Percentiles rank a stretch among this genome's conserved stretches.
phyloP scores from a whole-genome alignment of 73 alveolate species.

The Paramecium sexaurelia region DNA sequence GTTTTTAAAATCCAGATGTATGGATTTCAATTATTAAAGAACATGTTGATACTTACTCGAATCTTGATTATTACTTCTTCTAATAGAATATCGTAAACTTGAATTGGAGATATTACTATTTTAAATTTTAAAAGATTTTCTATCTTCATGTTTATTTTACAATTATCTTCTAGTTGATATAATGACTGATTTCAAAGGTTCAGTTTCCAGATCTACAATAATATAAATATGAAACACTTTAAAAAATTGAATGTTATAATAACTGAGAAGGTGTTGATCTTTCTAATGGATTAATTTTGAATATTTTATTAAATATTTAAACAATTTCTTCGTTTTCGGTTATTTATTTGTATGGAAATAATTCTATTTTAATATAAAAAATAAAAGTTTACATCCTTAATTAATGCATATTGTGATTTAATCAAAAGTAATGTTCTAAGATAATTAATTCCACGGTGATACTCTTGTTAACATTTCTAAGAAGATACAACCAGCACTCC shows the following conservation, averaged over 20 bases:
- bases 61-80: background rate
- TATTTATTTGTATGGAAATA: background rate
- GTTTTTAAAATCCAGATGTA: background rate
- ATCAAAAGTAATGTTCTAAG: background rate
- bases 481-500: slow-evolving; percentile 58
- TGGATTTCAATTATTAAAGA: background rate
- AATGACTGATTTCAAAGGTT: background rate
- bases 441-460: background rate
- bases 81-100: background rate
- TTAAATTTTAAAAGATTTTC: background rate
- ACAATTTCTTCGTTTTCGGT: background rate
- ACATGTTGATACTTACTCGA: background rate
- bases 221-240: slow-evolving; percentile 9
- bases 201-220: slow-evolving; percentile 13
- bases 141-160: background rate
- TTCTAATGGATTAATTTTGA: background rate
- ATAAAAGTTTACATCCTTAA: background rate
- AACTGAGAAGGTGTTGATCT: background rate
- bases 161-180: background rate
- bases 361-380: background rate
- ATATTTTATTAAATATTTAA: background rate
- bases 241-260: background rate
- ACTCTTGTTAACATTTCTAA: slow-evolving; percentile 1
- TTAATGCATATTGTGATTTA: background rate
- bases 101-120: background rate